These are phyloP conservation scores for Clonostachys sp. DNA, from an alignment of 2,329 filamentous ascomycete genomes.

Conservation along the genomic window DNA sequence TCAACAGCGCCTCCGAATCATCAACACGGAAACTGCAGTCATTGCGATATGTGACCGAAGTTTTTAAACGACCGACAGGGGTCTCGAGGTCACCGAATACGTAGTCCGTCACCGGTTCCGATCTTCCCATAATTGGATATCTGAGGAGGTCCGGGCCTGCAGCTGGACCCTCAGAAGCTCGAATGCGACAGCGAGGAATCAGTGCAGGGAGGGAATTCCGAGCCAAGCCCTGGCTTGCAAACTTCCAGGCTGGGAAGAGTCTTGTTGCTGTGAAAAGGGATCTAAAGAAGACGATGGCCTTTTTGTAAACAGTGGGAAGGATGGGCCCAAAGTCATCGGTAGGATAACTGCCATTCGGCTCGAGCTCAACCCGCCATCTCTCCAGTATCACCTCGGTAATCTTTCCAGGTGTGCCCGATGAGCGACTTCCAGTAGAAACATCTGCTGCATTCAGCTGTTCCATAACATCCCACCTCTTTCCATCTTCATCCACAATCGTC, in stretches of 20 bases:
- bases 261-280: slow-evolving; percentile 80
- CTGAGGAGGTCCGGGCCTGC: slow-evolving; percentile 61
- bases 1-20: slow-evolving; percentile 84
- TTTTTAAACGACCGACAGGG: slow-evolving; percentile 77
- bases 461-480: slow-evolving; percentile 88
- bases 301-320: slow-evolving; percentile 92
- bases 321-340: slow-evolving; percentile 55
- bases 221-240: slow-evolving; percentile 66
- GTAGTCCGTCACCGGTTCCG: slow-evolving; percentile 61
- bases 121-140: slow-evolving; percentile 27
- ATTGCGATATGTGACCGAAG: slow-evolving; percentile 78
- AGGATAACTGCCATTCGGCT: slow-evolving; percentile 40
- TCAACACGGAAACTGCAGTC: slow-evolving; percentile 90
- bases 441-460: slow-evolving; percentile 70
- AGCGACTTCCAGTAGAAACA: slow-evolving; percentile 42
- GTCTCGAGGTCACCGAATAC: slow-evolving; percentile 81
- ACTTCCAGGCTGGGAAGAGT: slow-evolving; percentile 82
- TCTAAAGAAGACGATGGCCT: slow-evolving; percentile 90
- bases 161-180: slow-evolving; percentile 52
- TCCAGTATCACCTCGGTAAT: slow-evolving; percentile 79
- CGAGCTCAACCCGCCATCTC: slow-evolving; percentile 83
- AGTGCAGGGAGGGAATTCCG: slow-evolving; percentile 66
- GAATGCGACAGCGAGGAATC: slow-evolving; percentile 75
- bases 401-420: slow-evolving; percentile 32
- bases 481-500: slow-evolving; percentile 81